Base-by-base conservation (phyloP, 202 grass and related monocot species). In the Digitaria exilis region DNA sequence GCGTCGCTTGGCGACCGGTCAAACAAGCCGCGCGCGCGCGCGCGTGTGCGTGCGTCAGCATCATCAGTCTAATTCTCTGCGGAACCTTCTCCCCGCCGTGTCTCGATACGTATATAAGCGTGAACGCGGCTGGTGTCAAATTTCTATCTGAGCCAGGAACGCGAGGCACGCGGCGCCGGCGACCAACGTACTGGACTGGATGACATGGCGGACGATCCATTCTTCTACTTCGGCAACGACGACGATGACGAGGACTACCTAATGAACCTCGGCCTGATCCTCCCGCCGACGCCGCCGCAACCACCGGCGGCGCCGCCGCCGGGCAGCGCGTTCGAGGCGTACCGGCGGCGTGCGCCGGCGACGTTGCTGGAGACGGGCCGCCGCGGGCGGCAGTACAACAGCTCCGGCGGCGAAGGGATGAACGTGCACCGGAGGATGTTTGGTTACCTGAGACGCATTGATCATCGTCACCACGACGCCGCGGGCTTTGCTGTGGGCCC, bases 381-480 rank as follows among this genome's bases (percentile, higher is more conserved):
- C 73, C 58, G 12, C 6, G 16, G 34, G 11, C 59, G 14, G 24
- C 48, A 26, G n/a, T n/a, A n/a, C 4, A 0, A 2, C 26, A n/a
- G 12, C 60, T 44, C 62, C 26, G 11, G 57, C 43, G 31, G 16
- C 3, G 31, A 11, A 3, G 26, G 17, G 34, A 50, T 7, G 1
- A 89, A 87, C 72, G 28, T 77, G 46, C 75, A 78, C 77, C 84
- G 78, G 71, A 84, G 90, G 71, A 62, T 92, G 87, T 75, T 87
- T 18, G 7, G 3, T 32, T 90, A 78, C 68, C 51, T 83, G 24
- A 55, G 52, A 31, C 42, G 43, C 24, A 62, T 84, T 0, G n/a
- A 2, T 15, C 6, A 6, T 8, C 12, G 3, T 2, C 29, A 35
- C 19, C 29, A 35, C 19, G 17, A 13, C 26, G 67, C 14, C 3